phyloP scores from a whole-genome alignment of 768 basidiomycete genomes.

The Amanita thiersii region DNA sequence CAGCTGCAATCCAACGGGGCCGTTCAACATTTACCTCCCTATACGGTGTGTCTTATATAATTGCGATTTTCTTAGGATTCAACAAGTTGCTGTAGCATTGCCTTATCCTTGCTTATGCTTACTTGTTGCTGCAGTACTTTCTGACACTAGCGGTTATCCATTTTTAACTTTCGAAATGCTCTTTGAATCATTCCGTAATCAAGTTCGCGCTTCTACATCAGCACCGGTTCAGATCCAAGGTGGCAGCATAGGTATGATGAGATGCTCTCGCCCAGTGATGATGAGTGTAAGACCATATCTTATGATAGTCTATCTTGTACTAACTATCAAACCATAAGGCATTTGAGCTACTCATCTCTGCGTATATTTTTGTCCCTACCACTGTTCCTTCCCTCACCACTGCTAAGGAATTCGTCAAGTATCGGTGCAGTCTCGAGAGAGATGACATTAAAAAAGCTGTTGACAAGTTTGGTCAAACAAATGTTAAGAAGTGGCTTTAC shows the following conservation, averaged over 20 bases:
- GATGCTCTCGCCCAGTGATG: conserved; percentile 56
- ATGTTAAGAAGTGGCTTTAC: conserved; percentile 71
- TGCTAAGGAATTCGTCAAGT: conserved; percentile 66
- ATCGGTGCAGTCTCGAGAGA: conserved; percentile 58
- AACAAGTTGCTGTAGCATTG: conserved; percentile 36
- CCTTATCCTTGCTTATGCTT: conserved; percentile 77
- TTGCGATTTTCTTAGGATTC: not conserved
- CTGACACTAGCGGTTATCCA: conserved; percentile 67
- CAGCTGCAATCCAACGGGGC: conserved; percentile 44
- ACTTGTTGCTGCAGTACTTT: conserved; percentile 79
- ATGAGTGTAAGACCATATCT: conserved; percentile 43
- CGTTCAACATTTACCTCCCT: conserved; percentile 47
- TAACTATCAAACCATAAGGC: conserved; percentile 38
- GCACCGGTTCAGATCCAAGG: conserved; percentile 73
- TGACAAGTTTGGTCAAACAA: conserved; percentile 57
- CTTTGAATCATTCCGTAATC: conserved; percentile 67
- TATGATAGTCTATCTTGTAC: not conserved
- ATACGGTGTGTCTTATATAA: conserved; percentile 32
- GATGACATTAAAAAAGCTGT: conserved; percentile 62
- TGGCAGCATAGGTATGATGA: conserved; percentile 68
- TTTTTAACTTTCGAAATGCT: conserved; percentile 90
- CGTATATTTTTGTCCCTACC: conserved; percentile 47
- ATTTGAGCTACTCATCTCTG: conserved; percentile 60
- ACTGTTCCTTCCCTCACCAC: conserved; percentile 39
- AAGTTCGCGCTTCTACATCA: conserved; percentile 61